Percentiles rank a stretch among this genome's conserved stretches.
These are phyloP conservation scores for Neurospora intermedia DNA, from an alignment of 495 filamentous ascomycete genomes.

Conservation along the genomic window DNA sequence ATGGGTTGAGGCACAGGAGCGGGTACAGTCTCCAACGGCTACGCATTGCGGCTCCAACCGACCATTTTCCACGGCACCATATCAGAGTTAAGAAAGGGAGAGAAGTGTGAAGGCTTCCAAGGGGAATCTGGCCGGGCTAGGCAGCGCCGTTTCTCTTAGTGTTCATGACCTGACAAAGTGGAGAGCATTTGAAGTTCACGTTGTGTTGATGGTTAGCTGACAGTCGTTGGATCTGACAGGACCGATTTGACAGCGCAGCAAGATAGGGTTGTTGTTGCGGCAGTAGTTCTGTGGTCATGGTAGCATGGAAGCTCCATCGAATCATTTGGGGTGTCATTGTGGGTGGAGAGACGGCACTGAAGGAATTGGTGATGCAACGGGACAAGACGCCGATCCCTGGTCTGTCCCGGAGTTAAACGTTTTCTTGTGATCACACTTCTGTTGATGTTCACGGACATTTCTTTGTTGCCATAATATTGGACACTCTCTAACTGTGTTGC, in stretches of 20 bases:
- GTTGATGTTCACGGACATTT: neutral
- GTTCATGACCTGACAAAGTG: neutral
- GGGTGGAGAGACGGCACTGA: neutral
- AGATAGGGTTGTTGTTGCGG: neutral
- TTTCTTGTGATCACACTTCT: neutral
- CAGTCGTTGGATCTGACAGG: neutral
- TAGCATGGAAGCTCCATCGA: neutral
- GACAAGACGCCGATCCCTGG: neutral
- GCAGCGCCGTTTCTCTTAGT: neutral
- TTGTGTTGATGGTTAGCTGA: neutral
- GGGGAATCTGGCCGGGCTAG: neutral
- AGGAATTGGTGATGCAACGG: neutral
- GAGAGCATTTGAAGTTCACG: neutral
- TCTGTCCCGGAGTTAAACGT: neutral
- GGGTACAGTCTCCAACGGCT: neutral
- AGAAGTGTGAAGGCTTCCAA: fast-evolving
- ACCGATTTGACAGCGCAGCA: neutral
- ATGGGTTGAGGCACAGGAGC: neutral
- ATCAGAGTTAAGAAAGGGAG: neutral
- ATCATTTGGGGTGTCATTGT: neutral
- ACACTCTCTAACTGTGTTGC: neutral
- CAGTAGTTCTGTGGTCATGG: neutral
- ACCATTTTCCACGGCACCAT: neutral
- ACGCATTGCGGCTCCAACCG: neutral
- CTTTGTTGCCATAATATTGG: neutral